phyloP scores from a whole-genome alignment of 1,284 basidiomycete genomes.

The Boletus sp. region DNA sequence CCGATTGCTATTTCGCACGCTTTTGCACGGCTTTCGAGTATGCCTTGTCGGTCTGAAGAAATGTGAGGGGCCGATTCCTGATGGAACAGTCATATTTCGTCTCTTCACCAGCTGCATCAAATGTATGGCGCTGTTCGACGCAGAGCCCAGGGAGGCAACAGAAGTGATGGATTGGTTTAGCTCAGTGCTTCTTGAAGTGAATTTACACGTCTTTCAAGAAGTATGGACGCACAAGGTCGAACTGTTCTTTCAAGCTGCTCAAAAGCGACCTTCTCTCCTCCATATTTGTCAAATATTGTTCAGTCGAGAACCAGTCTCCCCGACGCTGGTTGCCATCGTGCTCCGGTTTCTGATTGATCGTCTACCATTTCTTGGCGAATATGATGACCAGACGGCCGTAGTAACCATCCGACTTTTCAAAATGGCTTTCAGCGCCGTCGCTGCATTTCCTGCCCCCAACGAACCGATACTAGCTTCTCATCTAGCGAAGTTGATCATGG shows the following conservation, averaged over 20 bases:
- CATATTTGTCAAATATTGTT: slow-evolving; percentile 89
- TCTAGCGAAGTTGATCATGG: slow-evolving; percentile 93
- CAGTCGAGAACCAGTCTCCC: slow-evolving; percentile 77
- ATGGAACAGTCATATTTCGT: slow-evolving; percentile 84
- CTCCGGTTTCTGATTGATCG: slow-evolving; percentile 84
- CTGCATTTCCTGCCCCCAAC: slow-evolving; percentile 73
- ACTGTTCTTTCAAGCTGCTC: slow-evolving; percentile 79
- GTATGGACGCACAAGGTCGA: slow-evolving; percentile 91
- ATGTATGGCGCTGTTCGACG: slow-evolving; percentile 85
- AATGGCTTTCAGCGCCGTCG: slow-evolving; percentile 92
- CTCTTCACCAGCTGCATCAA: slow-evolving; percentile 85
- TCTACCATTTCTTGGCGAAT: slow-evolving; percentile 82
- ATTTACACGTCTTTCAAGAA: slow-evolving; percentile 90
- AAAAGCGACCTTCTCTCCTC: slow-evolving; percentile 78
- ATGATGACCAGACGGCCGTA: slow-evolving; percentile 77
- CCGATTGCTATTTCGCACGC: slow-evolving; percentile 82
- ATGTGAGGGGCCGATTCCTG: slow-evolving; percentile 73
- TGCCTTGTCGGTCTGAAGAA: slow-evolving; percentile 79
- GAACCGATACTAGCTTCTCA: slow-evolving; percentile 92
- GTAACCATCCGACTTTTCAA: slow-evolving; percentile 92
- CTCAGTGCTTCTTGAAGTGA: slow-evolving; percentile 74
- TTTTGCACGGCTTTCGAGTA: slow-evolving; percentile 88
- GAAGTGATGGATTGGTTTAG: slow-evolving; percentile 88
- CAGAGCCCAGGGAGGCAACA: slow-evolving; percentile 78
- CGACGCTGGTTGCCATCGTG: slow-evolving; percentile 90